phyloP scores from a whole-genome alignment of 2,329 filamentous ascomycete species.

The Fusarium torulosum region DNA sequence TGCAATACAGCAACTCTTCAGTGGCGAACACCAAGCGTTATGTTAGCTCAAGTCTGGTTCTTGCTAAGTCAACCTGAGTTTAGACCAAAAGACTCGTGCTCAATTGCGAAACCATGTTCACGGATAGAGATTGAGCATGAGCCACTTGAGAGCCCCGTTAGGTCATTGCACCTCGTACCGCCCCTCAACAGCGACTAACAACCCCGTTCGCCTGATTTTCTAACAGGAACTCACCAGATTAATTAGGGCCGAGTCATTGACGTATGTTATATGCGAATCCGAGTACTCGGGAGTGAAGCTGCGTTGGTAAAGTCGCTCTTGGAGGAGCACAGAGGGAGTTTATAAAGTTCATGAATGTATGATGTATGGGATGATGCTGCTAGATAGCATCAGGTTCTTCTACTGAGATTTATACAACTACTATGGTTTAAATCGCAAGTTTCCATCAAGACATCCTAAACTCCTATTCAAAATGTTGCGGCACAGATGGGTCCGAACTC shows the following conservation, averaged over 20 bases:
- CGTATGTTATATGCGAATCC: too few species aligned
- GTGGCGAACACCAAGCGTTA: too few species aligned
- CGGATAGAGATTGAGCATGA: background rate
- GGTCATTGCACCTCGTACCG: background rate
- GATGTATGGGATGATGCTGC: background rate
- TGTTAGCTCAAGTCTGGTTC: too few species aligned
- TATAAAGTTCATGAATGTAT: background rate
- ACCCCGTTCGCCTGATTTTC: constrained; percentile 21
- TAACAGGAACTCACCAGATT: constrained; percentile 7
- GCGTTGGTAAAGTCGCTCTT: background rate
- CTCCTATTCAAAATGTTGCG: background rate
- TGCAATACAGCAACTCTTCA: too few species aligned
- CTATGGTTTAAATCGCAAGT: too few species aligned
- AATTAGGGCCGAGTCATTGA: background rate
- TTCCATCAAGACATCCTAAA: background rate
- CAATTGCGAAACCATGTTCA: too few species aligned
- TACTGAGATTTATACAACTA: background rate
- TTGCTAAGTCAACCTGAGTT: too few species aligned
- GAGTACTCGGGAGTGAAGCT: too few species aligned
- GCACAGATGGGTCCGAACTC: background rate
- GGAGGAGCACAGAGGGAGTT: background rate
- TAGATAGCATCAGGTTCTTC: background rate
- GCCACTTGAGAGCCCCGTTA: constrained; percentile 6
- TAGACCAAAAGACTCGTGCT: too few species aligned
- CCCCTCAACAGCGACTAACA: background rate